phyloP scores from a whole-genome alignment of 495 filamentous ascomycete species.

The Penicillium bovifimosum region DNA sequence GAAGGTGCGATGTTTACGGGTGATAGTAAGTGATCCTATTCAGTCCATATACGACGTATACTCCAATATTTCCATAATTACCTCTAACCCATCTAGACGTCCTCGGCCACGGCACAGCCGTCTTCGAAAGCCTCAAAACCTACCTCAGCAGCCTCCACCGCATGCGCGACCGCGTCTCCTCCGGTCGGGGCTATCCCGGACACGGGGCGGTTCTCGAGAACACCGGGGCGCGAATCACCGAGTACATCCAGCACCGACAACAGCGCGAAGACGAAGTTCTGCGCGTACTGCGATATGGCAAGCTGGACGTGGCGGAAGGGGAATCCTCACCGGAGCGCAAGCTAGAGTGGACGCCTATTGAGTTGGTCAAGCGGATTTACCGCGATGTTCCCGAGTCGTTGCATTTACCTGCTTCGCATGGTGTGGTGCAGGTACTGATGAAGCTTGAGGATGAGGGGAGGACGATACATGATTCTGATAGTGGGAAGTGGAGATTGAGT shows the following conservation, averaged over 20 bases:
- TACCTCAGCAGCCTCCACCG: constrained; percentile 70
- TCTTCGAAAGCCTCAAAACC: constrained; percentile 73
- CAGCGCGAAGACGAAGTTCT: constrained; percentile 78
- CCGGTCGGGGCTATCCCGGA: constrained; percentile 76
- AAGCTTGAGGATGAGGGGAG: constrained; percentile 66
- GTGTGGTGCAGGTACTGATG: constrained; percentile 60
- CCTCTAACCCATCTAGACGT: constrained; percentile 48
- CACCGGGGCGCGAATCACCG: constrained; percentile 56
- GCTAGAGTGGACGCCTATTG: constrained; percentile 59
- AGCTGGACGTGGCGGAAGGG: constrained; percentile 28
- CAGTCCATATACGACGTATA: not conserved
- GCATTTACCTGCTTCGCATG: constrained; percentile 64
- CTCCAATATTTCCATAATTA: no score
- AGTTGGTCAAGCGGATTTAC: constrained; percentile 84
- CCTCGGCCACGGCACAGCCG: constrained; percentile 85
- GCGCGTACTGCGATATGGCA: constrained; percentile 50
- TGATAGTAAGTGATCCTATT: constrained; percentile 52
- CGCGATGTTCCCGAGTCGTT: constrained; percentile 68
- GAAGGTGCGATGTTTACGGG: constrained; percentile 88
- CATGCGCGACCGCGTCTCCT: constrained; percentile 57
- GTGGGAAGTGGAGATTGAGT: constrained; percentile 49
- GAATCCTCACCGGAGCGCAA: constrained; percentile 31
- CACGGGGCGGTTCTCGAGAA: constrained; percentile 75
- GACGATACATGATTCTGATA: constrained; percentile 41
- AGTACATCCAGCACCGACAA: constrained; percentile 79